A percentile compares a stretch with the other conserved stretches of the same genome.
Evolutionary conservation across 352 stramenopile species (phyloP).

Genomic region (Phytophthora ramorum): DNA sequence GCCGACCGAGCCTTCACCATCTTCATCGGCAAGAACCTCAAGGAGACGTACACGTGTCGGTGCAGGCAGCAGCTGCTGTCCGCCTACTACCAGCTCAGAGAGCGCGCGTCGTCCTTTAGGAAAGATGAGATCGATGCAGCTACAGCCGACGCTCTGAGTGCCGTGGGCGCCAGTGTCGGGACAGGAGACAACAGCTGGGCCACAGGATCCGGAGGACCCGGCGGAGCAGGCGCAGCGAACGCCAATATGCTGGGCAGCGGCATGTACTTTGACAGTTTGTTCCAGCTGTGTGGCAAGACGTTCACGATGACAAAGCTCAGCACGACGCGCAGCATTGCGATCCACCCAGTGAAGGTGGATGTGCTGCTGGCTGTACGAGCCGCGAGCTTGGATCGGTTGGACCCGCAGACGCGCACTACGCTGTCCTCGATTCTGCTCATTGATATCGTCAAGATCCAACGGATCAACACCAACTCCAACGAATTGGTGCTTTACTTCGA

Average conservation of each 20-base stretch:
- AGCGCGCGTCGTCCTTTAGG: slow-evolving; percentile 77
- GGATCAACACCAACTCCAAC: slow-evolving; percentile 85
- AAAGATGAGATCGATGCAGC: slow-evolving; percentile 64
- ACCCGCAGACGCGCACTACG: slow-evolving; percentile 67
- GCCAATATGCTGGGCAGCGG: slow-evolving; percentile 50
- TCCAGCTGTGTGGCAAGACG: slow-evolving; percentile 86
- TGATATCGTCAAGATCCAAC: slow-evolving; percentile 91
- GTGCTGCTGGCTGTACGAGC: slow-evolving; percentile 80
- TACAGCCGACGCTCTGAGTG: slow-evolving; percentile 48
- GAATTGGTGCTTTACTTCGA: slow-evolving; percentile 87
- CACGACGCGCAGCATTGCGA: slow-evolving; percentile 72
- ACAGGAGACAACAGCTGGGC: slow-evolving; percentile 42
- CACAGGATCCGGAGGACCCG: slow-evolving; percentile 27
- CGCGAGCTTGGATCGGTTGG: slow-evolving; percentile 78
- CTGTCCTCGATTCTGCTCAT: slow-evolving; percentile 87
- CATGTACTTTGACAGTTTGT: slow-evolving; percentile 90
- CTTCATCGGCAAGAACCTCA: slow-evolving; percentile 87
- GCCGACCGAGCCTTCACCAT: slow-evolving; percentile 82
- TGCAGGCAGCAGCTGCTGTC: slow-evolving; percentile 86
- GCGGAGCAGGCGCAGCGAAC: slow-evolving; percentile 11
- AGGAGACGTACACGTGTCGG: slow-evolving; percentile 88
- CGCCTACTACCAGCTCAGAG: slow-evolving; percentile 85
- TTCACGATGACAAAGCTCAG: slow-evolving; percentile 89
- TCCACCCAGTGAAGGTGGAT: slow-evolving; percentile 73
- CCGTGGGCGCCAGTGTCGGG: slow-evolving; percentile 44